Percentiles rank a stretch among this genome's conserved stretches.
Evolutionary conservation across 768 basidiomycete genomes (phyloP).

Genomic region (Amanita brunnescens): DNA sequence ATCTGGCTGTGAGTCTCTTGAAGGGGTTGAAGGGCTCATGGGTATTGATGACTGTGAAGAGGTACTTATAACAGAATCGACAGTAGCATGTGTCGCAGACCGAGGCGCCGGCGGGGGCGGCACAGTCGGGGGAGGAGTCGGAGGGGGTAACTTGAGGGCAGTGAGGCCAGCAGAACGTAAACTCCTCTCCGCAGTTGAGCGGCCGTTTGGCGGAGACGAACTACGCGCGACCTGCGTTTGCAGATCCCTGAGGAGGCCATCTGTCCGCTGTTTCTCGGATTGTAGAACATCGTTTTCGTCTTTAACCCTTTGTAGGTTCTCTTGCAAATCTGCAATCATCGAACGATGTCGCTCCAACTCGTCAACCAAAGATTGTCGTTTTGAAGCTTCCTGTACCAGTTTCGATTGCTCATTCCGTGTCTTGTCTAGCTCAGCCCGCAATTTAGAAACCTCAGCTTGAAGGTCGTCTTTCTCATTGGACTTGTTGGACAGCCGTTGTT

Average conservation of each 20-base stretch:
- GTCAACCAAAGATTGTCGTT: constrained; percentile 61
- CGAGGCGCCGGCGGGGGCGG: constrained; percentile 79
- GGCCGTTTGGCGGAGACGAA: constrained; percentile 46
- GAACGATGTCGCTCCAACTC: constrained; percentile 77
- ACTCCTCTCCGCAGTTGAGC: constrained; percentile 42
- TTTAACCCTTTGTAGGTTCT: constrained; percentile 67
- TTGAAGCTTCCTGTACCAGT: constrained; percentile 63
- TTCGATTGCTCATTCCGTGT: constrained; percentile 51
- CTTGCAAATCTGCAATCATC: constrained; percentile 67
- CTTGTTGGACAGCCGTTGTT: constrained; percentile 39
- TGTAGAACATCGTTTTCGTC: constrained; percentile 77
- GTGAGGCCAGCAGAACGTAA: constrained; percentile 52
- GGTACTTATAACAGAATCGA: constrained; percentile 46
- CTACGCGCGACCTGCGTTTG: constrained; percentile 65
- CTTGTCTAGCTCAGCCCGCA: constrained; percentile 51
- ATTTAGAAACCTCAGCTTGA: constrained; percentile 36
- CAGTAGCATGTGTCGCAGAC: constrained; percentile 28
- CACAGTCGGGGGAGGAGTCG: constrained; percentile 79
- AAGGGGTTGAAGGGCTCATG: constrained; percentile 42
- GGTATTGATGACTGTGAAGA: constrained; percentile 53
- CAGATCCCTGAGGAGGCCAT: constrained; percentile 64
- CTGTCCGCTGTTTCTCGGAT: constrained; percentile 61
- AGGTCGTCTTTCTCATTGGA: constrained; percentile 38
- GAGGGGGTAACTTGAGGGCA: constrained; percentile 73
- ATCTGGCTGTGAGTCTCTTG: constrained; percentile 64